Percentiles rank a stretch among this genome's conserved stretches.
Evolutionary conservation across 306 rosid species (phyloP).

Genomic region (Fragaria ananassa): DNA sequence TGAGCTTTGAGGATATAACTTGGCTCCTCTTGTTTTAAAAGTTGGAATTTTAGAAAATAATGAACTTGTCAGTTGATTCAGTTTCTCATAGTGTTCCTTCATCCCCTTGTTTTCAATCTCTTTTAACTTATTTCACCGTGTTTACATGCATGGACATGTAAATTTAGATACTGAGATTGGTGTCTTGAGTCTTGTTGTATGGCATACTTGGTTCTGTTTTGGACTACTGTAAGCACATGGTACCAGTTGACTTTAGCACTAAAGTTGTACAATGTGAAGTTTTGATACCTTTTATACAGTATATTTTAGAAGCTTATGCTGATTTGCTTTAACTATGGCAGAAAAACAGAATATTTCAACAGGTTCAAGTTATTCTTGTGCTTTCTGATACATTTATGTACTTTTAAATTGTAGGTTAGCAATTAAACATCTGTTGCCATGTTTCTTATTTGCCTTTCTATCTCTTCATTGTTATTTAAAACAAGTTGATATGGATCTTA

Average conservation of each 20-base stretch:
- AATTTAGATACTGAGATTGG: not conserved
- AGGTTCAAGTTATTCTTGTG: not conserved
- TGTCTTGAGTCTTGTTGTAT: not conserved
- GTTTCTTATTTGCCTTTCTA: not conserved
- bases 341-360: not conserved
- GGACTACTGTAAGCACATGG: slow-evolving; percentile 5
- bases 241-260: not conserved
- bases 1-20: not conserved
- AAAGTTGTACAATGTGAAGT: not conserved
- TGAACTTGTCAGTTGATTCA: not conserved
- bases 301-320: not conserved
- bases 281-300: not conserved
- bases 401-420: not conserved
- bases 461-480: not conserved
- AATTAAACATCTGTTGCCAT: not conserved
- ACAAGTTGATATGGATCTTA: not conserved
- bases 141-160: not conserved
- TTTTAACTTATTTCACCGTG: not conserved
- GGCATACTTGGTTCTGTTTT: slow-evolving; percentile 14
- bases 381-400: not conserved
- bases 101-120: not conserved
- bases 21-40: not conserved
- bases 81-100: not conserved
- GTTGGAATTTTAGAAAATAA: not conserved
- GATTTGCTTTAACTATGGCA: not conserved